Evolutionary conservation across 2,329 filamentous ascomycete genomes (phyloP).

Genomic region (Teratosphaeria viscida): DNA sequence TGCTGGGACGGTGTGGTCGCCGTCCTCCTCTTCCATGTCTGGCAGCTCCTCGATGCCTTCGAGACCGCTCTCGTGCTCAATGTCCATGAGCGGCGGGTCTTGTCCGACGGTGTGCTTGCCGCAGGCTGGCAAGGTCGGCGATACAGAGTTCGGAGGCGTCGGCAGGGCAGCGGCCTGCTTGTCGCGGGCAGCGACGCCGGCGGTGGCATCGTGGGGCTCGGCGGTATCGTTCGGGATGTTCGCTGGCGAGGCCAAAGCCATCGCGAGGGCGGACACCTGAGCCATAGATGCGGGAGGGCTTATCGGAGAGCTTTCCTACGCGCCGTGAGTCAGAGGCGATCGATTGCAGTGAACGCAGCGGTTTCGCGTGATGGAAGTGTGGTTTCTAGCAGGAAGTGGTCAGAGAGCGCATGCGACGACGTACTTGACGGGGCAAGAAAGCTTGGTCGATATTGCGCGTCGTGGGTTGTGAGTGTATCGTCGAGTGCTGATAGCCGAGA

Average conservation of each 20-base stretch:
- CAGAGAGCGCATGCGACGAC: slow-evolving; percentile 20
- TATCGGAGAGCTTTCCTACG: slow-evolving; percentile 25
- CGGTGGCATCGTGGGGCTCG: slow-evolving; percentile 6
- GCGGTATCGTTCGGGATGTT: slow-evolving; percentile 10
- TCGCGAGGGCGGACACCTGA: slow-evolving; percentile 19
- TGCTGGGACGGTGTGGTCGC: slow-evolving; percentile 30
- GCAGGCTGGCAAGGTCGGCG: slow-evolving; percentile 73
- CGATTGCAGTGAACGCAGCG: slow-evolving; percentile 5
- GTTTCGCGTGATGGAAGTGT: not conserved
- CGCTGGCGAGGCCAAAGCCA: slow-evolving; percentile 24
- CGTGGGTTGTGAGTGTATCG: not conserved
- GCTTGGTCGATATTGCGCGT: slow-evolving; percentile 8
- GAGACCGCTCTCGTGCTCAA: not conserved
- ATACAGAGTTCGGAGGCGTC: slow-evolving; percentile 92
- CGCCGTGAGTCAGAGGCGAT: slow-evolving; percentile 17
- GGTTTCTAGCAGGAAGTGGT: not conserved
- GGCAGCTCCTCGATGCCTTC: slow-evolving; percentile 68
- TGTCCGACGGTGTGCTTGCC: slow-evolving; percentile 52
- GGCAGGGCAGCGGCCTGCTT: slow-evolving; percentile 48
- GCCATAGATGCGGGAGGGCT: slow-evolving; percentile 20
- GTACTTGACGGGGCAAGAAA: slow-evolving; percentile 26
- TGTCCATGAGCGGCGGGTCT: slow-evolving; percentile 28
- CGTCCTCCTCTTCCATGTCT: slow-evolving; percentile 48
- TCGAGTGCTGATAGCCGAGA: slow-evolving; percentile 1
- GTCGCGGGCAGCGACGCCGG: slow-evolving; percentile 19